Percentiles rank a stretch among this genome's conserved stretches.
Evolutionary conservation across 2,329 filamentous ascomycete genomes (phyloP).

Genomic region (Claviceps sp.): DNA sequence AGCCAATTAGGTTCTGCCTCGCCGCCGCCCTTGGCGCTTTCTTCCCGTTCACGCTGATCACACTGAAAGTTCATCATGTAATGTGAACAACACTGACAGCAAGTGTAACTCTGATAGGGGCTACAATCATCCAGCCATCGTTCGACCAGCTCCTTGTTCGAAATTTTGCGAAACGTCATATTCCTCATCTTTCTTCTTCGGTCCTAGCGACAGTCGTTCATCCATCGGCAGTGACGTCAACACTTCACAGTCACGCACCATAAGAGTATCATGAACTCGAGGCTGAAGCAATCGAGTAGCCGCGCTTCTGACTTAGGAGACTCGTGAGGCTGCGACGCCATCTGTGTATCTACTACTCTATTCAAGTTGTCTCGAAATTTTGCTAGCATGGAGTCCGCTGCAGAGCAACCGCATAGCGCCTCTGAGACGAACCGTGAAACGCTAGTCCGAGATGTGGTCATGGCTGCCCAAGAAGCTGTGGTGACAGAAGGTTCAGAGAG

Average conservation of each 20-base stretch:
- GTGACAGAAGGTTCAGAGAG: background rate
- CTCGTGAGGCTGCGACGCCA: background rate
- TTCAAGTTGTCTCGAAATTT: background rate
- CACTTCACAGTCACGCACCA: background rate
- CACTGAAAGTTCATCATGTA: background rate
- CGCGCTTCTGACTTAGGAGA: background rate
- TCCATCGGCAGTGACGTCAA: background rate
- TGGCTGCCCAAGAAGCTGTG: conserved; percentile 15
- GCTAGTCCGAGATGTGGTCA: conserved; percentile 18
- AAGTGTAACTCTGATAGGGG: background rate
- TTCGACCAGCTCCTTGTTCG: too few species aligned
- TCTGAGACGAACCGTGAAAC: conserved; percentile 13
- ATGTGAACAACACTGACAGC: background rate
- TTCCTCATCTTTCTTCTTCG: background rate
- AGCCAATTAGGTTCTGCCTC: conserved; percentile 1
- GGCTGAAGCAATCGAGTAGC: background rate
- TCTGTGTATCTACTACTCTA: background rate
- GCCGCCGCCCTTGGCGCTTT: background rate
- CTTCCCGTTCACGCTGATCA: background rate
- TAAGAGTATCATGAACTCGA: background rate
- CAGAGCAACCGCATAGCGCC: conserved; percentile 9
- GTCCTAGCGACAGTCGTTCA: background rate
- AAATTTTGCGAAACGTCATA: background rate
- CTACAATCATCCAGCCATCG: background rate
- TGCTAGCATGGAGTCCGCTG: conserved; percentile 15